These are phyloP conservation scores for Umbelopsis sp. DNA, from an alignment of 192 early-diverging fungal species.

Conservation along the genomic window DNA sequence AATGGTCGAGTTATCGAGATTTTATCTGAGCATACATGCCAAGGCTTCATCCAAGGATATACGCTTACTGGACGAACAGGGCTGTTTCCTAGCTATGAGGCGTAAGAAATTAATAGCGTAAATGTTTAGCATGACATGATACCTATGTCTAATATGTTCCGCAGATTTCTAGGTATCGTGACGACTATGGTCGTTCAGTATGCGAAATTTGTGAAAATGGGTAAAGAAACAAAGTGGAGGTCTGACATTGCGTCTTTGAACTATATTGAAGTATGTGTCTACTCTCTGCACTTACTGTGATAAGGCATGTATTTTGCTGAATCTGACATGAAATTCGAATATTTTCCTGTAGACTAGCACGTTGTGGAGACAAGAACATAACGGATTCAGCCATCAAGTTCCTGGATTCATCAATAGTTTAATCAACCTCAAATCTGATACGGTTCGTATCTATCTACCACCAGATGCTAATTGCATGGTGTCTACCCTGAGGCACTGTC, in stretches of 20 bases:
- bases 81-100: conserved; percentile 46
- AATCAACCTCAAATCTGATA: conserved; percentile 41
- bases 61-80: conserved; percentile 44
- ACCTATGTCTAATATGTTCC: not conserved
- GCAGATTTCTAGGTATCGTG: conserved; percentile 4
- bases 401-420: conserved; percentile 45
- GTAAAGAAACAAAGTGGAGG: conserved; percentile 41
- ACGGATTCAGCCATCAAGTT: conserved; percentile 51
- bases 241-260: conserved; percentile 38
- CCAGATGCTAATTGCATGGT: conserved; percentile 43
- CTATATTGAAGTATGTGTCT: conserved; percentile 37
- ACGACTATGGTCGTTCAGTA: conserved; percentile 37
- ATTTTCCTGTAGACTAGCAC: conserved; percentile 18
- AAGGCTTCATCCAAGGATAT: conserved; percentile 50
- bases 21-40: conserved; percentile 46
- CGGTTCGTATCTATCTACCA: conserved; percentile 43
- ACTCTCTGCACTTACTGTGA: not conserved
- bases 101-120: conserved; percentile 41
- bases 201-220: conserved; percentile 47
- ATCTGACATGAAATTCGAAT: not conserved
- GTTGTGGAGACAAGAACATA: conserved; percentile 51
- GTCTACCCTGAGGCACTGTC: conserved; percentile 41
- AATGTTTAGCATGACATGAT: not conserved
- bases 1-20: conserved; percentile 45
- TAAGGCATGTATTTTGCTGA: not conserved